A percentile compares a stretch with the other conserved stretches of the same genome.
Evolutionary conservation across 768 basidiomycete species (phyloP).

Genomic region (Auricularia auricula-judae): DNA sequence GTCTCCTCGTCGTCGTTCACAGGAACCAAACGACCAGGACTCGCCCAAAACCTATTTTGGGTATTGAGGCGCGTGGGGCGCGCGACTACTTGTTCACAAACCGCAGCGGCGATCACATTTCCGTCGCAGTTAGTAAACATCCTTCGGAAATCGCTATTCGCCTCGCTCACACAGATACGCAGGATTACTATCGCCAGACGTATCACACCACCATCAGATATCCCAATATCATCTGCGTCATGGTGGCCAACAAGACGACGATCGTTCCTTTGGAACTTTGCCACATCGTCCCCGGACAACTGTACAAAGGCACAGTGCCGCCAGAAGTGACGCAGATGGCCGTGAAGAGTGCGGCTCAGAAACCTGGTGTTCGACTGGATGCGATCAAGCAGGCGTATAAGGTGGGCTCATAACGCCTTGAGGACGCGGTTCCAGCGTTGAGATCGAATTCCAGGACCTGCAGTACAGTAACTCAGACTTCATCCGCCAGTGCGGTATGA

Average conservation of each 20-base stretch:
- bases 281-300: constrained; percentile 49
- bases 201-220: constrained; percentile 43
- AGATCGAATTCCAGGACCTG: constrained; percentile 8
- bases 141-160: background rate
- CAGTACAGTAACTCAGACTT: constrained; percentile 68
- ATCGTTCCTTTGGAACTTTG: constrained; percentile 56
- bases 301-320: constrained; percentile 62
- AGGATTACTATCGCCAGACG: constrained; percentile 42
- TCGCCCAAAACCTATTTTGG: constrained; percentile 37
- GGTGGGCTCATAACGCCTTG: background rate
- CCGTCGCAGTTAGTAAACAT: constrained; percentile 9
- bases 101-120: constrained; percentile 36
- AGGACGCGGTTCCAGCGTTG: background rate
- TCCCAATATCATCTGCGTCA: constrained; percentile 57
- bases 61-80: constrained; percentile 45
- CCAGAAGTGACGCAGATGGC: constrained; percentile 52
- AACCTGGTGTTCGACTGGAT: constrained; percentile 42
- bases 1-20: constrained; percentile 37
- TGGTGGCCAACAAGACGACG: constrained; percentile 31
- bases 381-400: constrained; percentile 42
- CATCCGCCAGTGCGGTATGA: constrained; percentile 62
- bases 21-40: constrained; percentile 11
- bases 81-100: constrained; percentile 39
- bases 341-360: constrained; percentile 55
- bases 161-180: background rate